Percentiles rank a stretch among this genome's conserved stretches.
Conservation (phyloP, 2,329 filamentous ascomycete species). For the Nectriaceae sp. region DNA sequence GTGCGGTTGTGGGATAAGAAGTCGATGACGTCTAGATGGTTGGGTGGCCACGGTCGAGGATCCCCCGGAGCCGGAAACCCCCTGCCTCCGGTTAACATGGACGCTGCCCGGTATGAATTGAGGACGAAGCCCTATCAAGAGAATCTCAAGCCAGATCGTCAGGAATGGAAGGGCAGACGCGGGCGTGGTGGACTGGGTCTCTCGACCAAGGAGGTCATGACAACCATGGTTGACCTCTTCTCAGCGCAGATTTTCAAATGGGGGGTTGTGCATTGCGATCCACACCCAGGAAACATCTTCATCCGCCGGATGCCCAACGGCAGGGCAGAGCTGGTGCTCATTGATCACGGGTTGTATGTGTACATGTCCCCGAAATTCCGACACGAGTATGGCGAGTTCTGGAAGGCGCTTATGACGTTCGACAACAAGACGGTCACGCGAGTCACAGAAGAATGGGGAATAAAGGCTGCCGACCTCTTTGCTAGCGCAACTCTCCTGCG, state of each 20-base stretch:
- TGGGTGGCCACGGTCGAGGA: conserved; percentile 72
- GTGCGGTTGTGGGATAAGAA: conserved; percentile 91
- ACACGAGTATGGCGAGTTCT: conserved; percentile 84
- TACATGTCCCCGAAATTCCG: conserved; percentile 84
- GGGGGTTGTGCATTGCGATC: conserved; percentile 94
- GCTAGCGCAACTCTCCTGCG: conserved; percentile 87
- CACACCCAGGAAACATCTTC: conserved; percentile 97
- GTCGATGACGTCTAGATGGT: conserved; percentile 74
- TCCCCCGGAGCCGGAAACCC: conserved; percentile 75
- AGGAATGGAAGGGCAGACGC: conserved; percentile 72
- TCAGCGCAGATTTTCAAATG: conserved; percentile 98
- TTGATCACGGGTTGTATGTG: conserved; percentile 96
- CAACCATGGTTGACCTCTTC: conserved; percentile 94
- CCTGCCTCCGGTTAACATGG: conserved; percentile 54
- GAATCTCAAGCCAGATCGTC: conserved; percentile 77
- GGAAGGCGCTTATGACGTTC: conserved; percentile 91
- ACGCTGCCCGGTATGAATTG: conserved; percentile 45
- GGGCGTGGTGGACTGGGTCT: conserved; percentile 82
- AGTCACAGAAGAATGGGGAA: conserved; percentile 81
- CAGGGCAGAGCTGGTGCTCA: conserved; percentile 87
- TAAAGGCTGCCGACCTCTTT: conserved; percentile 87
- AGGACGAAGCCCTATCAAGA: conserved; percentile 56
- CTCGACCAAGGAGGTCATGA: conserved; percentile 85
- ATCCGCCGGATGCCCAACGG: conserved; percentile 82
- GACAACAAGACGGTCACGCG: conserved; percentile 78